Conservation (phyloP, 2,329 filamentous ascomycete genomes). For the Sclerotinia glacialis region DNA sequence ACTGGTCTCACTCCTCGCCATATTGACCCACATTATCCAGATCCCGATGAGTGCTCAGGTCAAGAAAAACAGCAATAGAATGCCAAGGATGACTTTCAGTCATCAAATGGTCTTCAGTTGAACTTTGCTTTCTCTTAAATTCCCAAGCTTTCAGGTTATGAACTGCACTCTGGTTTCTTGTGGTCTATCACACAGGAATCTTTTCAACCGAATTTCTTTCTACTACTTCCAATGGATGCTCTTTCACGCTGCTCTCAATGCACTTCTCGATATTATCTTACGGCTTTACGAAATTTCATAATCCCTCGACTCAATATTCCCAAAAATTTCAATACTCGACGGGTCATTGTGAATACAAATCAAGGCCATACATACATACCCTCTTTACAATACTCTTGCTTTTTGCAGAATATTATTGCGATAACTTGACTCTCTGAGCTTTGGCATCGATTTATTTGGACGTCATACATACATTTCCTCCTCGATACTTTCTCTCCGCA, state of each 20-base stretch:
- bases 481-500: neutral
- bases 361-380: neutral
- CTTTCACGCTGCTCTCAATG: neutral
- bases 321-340: neutral
- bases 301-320: neutral
- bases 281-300: neutral
- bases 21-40: neutral
- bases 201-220: neutral
- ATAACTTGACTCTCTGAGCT: neutral
- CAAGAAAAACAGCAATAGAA: neutral
- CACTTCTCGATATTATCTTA: neutral
- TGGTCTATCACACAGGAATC: neutral
- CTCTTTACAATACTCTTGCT: neutral
- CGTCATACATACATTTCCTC: neutral
- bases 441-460: neutral
- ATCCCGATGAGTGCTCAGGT: neutral
- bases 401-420: neutral
- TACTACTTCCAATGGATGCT: neutral
- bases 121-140: neutral
- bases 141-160: neutral
- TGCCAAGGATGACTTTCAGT: neutral
- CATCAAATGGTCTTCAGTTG: neutral
- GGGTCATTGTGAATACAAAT: neutral
- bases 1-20: neutral
- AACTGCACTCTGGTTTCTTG: neutral